Conservation (phyloP, 225 moss, liverwort and hornwort species). For the Antitrichia curtipendula region DNA sequence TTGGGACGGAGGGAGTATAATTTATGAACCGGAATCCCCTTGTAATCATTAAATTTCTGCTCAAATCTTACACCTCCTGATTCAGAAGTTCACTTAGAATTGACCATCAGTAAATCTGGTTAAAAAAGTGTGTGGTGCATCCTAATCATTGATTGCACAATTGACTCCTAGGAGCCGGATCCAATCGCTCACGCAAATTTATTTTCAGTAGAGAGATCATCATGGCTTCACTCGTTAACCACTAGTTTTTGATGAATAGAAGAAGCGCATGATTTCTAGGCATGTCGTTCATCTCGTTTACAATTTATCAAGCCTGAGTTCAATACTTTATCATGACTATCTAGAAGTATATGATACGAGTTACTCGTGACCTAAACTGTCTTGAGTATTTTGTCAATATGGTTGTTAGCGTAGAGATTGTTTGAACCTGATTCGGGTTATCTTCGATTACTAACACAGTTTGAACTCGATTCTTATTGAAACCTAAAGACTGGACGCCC, state of each 20-base stretch:
- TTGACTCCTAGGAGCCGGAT: neutral
- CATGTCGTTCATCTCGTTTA: neutral
- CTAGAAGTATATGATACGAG: neutral
- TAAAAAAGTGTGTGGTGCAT: neutral
- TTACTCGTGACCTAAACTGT: neutral
- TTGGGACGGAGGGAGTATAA: neutral
- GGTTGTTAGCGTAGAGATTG: neutral
- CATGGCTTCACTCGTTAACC: neutral
- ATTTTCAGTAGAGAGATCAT: neutral
- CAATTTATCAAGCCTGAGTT: neutral
- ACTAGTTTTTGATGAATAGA: neutral
- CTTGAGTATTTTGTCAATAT: neutral
- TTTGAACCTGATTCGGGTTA: neutral
- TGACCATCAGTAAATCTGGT: neutral
- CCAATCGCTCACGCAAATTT: neutral
- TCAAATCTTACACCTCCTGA: neutral
- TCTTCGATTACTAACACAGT: neutral
- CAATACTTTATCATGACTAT: neutral
- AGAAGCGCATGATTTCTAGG: neutral
- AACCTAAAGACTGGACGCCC: neutral
- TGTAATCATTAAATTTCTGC: neutral
- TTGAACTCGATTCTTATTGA: neutral
- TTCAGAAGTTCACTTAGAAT: neutral
- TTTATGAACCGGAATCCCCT: neutral
- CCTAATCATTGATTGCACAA: neutral